Percentiles rank a stretch among this genome's conserved stretches.
Evolutionary conservation across 148 eudicot genomes (phyloP).

Genomic region (Fagopyrum esculentum): DNA sequence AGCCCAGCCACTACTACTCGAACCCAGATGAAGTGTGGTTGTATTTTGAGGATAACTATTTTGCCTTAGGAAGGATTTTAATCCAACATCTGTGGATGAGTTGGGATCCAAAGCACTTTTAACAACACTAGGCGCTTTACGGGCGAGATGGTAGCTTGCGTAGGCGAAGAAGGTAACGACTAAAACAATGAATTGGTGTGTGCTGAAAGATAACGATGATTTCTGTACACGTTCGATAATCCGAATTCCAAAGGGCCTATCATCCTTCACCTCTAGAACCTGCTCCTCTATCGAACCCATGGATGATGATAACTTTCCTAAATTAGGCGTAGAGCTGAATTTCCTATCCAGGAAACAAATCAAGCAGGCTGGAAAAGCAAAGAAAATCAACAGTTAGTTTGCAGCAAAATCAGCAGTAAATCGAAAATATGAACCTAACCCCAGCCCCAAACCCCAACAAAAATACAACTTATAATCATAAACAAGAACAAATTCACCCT

Average conservation of each 20-base stretch:
- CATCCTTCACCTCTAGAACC: slow-evolving; percentile 25
- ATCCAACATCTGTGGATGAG: slow-evolving; percentile 17
- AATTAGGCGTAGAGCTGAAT: background rate
- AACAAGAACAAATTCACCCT: background rate
- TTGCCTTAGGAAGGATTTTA: slow-evolving; percentile 29
- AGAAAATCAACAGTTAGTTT: background rate
- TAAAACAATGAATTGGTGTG: slow-evolving; percentile 68
- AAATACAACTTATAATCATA: background rate
- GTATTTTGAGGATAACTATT: background rate
- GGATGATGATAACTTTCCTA: background rate
- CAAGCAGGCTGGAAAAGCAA: background rate
- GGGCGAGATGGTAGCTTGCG: slow-evolving; percentile 58
- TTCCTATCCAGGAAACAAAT: background rate
- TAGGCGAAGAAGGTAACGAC: slow-evolving; percentile 70
- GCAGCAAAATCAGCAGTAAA: background rate
- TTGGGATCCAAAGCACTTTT: slow-evolving; percentile 86
- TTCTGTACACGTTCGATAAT: slow-evolving; percentile 40
- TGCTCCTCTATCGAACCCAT: slow-evolving; percentile 46
- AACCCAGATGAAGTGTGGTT: background rate
- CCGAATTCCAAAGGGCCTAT: slow-evolving; percentile 60
- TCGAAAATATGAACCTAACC: background rate
- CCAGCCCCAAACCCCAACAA: background rate
- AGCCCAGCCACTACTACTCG: slow-evolving; percentile 53
- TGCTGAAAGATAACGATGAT: slow-evolving; percentile 50
- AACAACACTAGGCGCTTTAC: slow-evolving; percentile 80